Percentiles rank a stretch among this genome's conserved stretches.
Conservation (phyloP, 169 alveolate genomes). For the Plasmodium knowlesi region DNA sequence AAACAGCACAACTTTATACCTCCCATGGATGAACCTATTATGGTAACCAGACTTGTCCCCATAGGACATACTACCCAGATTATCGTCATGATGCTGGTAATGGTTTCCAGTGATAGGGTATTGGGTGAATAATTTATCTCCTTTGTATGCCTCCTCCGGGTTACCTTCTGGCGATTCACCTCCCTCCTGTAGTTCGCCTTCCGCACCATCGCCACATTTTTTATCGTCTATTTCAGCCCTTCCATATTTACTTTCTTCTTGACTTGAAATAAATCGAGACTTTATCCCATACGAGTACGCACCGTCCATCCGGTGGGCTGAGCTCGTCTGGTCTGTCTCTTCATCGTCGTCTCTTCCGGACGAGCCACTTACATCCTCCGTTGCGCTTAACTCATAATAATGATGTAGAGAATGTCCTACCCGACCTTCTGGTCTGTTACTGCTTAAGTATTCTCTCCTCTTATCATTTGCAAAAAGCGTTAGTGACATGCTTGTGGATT, state of each 20-base stretch:
- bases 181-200: not conserved
- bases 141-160: not conserved
- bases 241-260: not conserved
- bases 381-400: slow-evolving; percentile 40
- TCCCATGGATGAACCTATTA: slow-evolving; percentile 13
- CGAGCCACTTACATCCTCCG: not conserved
- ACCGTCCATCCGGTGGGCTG: not conserved
- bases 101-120: not conserved
- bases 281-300: not conserved
- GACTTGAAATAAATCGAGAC: not conserved
- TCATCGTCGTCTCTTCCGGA: slow-evolving; percentile 10
- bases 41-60: not conserved
- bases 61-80: not conserved
- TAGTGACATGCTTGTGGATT: slow-evolving; percentile 56
- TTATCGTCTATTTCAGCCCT: not conserved
- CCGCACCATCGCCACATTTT: not conserved
- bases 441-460: not conserved
- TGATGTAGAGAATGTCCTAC: slow-evolving; percentile 72
- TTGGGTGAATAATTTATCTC: not conserved
- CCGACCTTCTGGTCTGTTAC: slow-evolving; percentile 36
- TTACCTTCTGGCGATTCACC: not conserved
- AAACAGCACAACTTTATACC: slow-evolving; percentile 35
- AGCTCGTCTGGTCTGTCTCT: not conserved
- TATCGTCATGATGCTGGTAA: not conserved
- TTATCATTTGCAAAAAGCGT: slow-evolving; percentile 54